Base-by-base conservation (phyloP, 164 flowering plant genomes). In the Aristolochia fimbriata region DNA sequence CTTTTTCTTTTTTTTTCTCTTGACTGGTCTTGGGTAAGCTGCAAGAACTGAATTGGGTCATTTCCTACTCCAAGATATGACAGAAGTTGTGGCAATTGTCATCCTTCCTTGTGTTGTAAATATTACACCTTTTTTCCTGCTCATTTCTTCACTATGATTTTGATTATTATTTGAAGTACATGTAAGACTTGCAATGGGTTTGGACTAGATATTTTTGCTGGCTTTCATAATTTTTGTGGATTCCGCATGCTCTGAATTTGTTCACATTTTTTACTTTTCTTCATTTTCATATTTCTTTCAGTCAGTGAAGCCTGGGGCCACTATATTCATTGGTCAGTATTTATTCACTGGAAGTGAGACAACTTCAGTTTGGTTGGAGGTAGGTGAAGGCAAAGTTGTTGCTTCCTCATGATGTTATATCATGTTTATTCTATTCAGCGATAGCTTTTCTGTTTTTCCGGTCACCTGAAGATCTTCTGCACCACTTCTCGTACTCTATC, bases 301-400 rank as follows among this genome's bases (percentile, higher is more conserved):
- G 97, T 78, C 87, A 33, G 96, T 91, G 67, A 82, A 80, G 76
- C 77, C 75, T 61, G 97, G 98, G 57, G 96, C 87, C 69, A 92
- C 96, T 63, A 89, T 92, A 56, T 92, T 92, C 71, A 50, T 92
- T 60, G 98, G 98, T 51, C 91, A 89, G 60, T 92, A 92, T 70
- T 73, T 92, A 60, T 92, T 93, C 72, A 93, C 99, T 15, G 99
- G 99, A 68, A 93, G 97, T 79, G 99, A 93, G 75, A 88, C 89
- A 41, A 92, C 98, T 51, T 92, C 98, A 62, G 98, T 86, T 43
- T 92, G 98, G 98, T 65, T 92, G 71, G 96, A 92, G 96, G 98
- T 92, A 74, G 25, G 30, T 12, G 8, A 37, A 37, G 43, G 43
- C 43, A 37, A 37, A 3, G 43, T 3, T 7, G 7, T 37, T 5